A percentile compares a stretch with the other conserved stretches of the same genome.
These are phyloP conservation scores for Stellera chamaejasme DNA, from an alignment of 345 rosid species.

Conservation along the genomic window DNA sequence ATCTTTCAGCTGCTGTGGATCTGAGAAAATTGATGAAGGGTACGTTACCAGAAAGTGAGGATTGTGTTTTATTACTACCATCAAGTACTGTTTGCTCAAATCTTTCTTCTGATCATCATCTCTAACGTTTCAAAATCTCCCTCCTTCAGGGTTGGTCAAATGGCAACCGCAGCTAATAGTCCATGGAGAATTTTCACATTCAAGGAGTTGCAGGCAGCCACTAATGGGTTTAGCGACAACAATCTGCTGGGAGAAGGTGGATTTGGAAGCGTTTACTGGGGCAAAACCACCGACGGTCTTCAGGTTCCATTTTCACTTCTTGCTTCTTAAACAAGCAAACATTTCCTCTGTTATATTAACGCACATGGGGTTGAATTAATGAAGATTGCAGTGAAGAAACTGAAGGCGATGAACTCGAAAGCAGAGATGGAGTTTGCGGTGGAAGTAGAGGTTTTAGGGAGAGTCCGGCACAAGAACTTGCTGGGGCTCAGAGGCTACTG, in stretches of 20 bases:
- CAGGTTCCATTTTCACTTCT: conserved; percentile 21
- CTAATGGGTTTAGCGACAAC: conserved; percentile 64
- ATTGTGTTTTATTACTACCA: no score
- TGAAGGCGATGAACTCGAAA: conserved; percentile 61
- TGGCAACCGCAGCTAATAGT: conserved; percentile 18
- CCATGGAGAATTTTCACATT: conserved; percentile 70
- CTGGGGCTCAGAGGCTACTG: conserved; percentile 60
- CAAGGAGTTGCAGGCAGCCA: conserved; percentile 54
- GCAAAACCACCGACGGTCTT: conserved; percentile 60
- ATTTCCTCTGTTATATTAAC: background rate
- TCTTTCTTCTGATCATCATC: background rate
- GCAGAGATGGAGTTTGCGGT: conserved; percentile 78
- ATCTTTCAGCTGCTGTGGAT: conserved; percentile 34
- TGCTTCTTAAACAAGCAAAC: background rate
- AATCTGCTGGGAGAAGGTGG: conserved; percentile 55
- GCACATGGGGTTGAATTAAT: background rate
- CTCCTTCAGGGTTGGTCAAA: conserved; percentile 9
- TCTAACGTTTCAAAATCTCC: no score
- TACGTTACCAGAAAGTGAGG: conserved; percentile 9
- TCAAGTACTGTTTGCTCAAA: background rate
- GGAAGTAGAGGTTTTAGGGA: conserved; percentile 71
- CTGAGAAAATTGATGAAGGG: conserved; percentile 43
- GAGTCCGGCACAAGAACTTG: conserved; percentile 62
- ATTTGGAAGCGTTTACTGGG: conserved; percentile 73
- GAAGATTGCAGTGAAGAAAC: conserved; percentile 62